Conservation (phyloP, 192 early-diverging fungal species). For the Umbelopsis sp. region DNA sequence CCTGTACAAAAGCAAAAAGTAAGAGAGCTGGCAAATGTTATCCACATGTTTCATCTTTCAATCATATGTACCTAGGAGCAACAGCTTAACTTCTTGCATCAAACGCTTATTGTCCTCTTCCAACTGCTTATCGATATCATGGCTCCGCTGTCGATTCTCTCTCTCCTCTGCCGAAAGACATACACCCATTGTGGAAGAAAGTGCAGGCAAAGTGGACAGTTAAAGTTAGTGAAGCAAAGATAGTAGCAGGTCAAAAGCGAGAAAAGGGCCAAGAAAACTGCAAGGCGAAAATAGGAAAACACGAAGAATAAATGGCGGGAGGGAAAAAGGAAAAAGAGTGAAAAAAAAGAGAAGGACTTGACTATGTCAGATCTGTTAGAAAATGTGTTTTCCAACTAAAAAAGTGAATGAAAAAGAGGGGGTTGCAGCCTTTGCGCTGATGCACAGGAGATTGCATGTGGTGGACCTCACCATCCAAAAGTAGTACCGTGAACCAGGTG, state of each 20-base stretch:
- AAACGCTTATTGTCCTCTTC: conserved; percentile 62
- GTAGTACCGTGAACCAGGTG: too few species aligned
- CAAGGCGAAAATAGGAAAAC: too few species aligned
- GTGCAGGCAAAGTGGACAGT: not conserved
- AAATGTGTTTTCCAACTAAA: too few species aligned
- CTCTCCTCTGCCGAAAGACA: conserved; percentile 65
- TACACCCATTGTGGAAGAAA: conserved; percentile 52
- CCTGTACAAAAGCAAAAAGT: conserved; percentile 41
- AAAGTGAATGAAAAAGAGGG: too few species aligned
- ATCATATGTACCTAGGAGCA: conserved; percentile 56
- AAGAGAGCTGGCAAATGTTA: too few species aligned
- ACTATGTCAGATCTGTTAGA: too few species aligned
- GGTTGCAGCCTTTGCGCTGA: too few species aligned
- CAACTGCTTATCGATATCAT: conserved; percentile 61
- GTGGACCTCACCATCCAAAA: too few species aligned
- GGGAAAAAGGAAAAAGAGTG: not conserved
- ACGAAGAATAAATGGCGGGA: too few species aligned
- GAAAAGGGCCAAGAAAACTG: too few species aligned
- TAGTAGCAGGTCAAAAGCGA: too few species aligned
- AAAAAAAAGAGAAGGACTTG: conserved; percentile 6
- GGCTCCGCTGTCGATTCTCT: conserved; percentile 50
- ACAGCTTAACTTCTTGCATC: conserved; percentile 71
- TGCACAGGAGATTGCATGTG: not conserved
- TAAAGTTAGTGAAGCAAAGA: too few species aligned
- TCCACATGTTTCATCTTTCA: not conserved